Conservation (phyloP, 1,284 basidiomycete species). For the Pulchroboletus neoregius region DNA sequence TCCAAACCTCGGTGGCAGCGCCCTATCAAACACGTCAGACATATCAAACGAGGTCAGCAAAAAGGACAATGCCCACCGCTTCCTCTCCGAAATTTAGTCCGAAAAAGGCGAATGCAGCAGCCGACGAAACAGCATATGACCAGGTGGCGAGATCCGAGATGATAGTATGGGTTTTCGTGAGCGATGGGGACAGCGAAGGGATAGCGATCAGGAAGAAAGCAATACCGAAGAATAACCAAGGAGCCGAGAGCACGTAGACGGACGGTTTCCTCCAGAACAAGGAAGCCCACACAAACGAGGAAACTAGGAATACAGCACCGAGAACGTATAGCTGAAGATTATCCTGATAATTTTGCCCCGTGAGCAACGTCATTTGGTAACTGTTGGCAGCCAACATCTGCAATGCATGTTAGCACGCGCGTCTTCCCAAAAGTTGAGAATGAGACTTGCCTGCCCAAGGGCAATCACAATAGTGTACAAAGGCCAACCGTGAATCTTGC, state of each 20-base stretch:
- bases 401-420: constrained; percentile 6
- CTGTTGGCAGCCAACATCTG: constrained; percentile 84
- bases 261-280: constrained; percentile 87
- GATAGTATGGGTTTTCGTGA: constrained; percentile 58
- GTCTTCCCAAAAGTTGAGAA: background rate
- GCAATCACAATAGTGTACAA: constrained; percentile 87
- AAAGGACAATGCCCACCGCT: constrained; percentile 53
- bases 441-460: constrained; percentile 62
- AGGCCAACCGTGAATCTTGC: constrained; percentile 80
- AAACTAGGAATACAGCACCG: constrained; percentile 79
- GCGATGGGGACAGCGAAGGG: constrained; percentile 67
- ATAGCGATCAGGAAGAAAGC: constrained; percentile 89
- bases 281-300: constrained; percentile 86
- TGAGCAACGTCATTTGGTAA: constrained; percentile 88
- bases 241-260: constrained; percentile 77
- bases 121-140: constrained; percentile 85
- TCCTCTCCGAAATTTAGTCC: constrained; percentile 95
- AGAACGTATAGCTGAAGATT: constrained; percentile 86
- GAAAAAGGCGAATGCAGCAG: constrained; percentile 88
- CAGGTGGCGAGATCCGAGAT: constrained; percentile 80
- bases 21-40: constrained; percentile 45
- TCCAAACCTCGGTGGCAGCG: constrained; percentile 90
- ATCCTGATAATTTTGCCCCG: constrained; percentile 80
- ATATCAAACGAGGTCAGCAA: background rate
- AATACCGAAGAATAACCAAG: constrained; percentile 86